These are phyloP conservation scores for Cucumis variabilis DNA, from an alignment of 331 rosid genomes.

Conservation along the genomic window DNA sequence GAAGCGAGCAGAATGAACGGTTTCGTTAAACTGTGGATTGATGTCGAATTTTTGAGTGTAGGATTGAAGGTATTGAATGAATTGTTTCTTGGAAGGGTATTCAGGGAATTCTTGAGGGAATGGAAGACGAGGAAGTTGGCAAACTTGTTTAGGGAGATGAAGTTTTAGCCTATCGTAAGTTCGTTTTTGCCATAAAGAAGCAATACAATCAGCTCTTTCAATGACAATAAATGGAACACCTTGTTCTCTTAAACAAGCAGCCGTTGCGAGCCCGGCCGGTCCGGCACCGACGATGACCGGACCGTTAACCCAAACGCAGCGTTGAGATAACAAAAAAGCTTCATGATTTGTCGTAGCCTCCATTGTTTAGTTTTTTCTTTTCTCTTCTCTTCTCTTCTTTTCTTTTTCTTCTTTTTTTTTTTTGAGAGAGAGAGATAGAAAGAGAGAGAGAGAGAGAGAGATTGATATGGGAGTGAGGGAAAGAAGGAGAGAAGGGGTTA, in stretches of 20 bases:
- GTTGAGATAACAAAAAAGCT: neutral
- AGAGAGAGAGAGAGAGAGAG: neutral
- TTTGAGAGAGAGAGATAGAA: too few species aligned
- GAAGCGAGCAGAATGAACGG: slow-evolving; percentile 16
- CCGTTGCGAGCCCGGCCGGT: slow-evolving; percentile 34
- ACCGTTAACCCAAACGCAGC: slow-evolving; percentile 35
- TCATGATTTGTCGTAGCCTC: neutral
- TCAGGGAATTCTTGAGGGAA: slow-evolving; percentile 27
- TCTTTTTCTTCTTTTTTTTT: too few species aligned
- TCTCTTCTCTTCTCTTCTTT: too few species aligned
- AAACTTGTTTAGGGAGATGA: slow-evolving; percentile 37
- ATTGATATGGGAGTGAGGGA: slow-evolving; percentile 31
- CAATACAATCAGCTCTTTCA: slow-evolving; percentile 32
- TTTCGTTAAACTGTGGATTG: slow-evolving; percentile 26
- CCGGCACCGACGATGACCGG: slow-evolving; percentile 39
- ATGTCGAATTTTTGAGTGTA: slow-evolving; percentile 25
- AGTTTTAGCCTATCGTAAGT: slow-evolving; percentile 36
- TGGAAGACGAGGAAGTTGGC: slow-evolving; percentile 28
- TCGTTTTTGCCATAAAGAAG: slow-evolving; percentile 33
- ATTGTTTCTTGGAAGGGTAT: slow-evolving; percentile 31
- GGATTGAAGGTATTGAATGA: slow-evolving; percentile 19
- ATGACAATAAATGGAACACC: slow-evolving; percentile 32
- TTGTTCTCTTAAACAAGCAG: slow-evolving; percentile 34
- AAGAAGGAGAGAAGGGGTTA: slow-evolving; percentile 27
- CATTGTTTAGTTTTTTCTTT: neutral